Conservation (phyloP, 2,329 filamentous ascomycete genomes). For the Colletotrichum eremochloae region DNA sequence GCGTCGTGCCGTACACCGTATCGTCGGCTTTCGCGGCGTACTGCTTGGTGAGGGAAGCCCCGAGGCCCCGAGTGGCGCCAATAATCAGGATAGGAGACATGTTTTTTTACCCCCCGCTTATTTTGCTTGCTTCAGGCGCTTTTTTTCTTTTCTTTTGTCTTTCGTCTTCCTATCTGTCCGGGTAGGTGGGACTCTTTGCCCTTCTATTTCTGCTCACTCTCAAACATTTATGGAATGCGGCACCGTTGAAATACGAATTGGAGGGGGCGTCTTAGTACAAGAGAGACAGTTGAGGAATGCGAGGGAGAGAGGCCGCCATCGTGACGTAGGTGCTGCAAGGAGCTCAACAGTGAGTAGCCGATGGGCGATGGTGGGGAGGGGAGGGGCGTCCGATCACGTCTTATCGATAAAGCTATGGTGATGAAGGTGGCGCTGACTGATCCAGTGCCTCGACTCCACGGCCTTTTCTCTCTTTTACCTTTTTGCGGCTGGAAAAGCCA, state of each 20-base stretch:
- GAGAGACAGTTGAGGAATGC: slow-evolving; percentile 22
- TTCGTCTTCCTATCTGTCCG: too few relatives aligned
- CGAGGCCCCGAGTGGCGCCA: slow-evolving; percentile 77
- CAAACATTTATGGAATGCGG: slow-evolving; percentile 37
- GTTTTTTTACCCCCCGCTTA: slow-evolving; percentile 20
- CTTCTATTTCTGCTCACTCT: slow-evolving; percentile 29
- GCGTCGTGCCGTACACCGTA: slow-evolving; percentile 71
- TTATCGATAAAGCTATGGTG: slow-evolving; percentile 41
- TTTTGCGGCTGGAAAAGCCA: not conserved
- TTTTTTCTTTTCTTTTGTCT: not conserved
- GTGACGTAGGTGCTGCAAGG: slow-evolving; percentile 6
- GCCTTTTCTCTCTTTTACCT: not conserved
- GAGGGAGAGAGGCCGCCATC: slow-evolving; percentile 5
- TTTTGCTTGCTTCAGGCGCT: not conserved
- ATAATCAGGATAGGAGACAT: slow-evolving; percentile 71
- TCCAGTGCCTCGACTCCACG: not conserved
- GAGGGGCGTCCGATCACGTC: slow-evolving; percentile 27
- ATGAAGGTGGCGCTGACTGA: slow-evolving; percentile 21
- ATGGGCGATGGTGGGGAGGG: slow-evolving; percentile 4
- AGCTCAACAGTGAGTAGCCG: slow-evolving; percentile 7
- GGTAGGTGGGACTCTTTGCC: not conserved
- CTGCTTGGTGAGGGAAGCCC: slow-evolving; percentile 69
- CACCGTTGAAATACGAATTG: slow-evolving; percentile 22
- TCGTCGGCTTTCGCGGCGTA: slow-evolving; percentile 65
- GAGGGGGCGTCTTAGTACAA: not conserved